Conservation (phyloP, 225 moss, liverwort and hornwort species). For the Sphagnum tenellum region DNA sequence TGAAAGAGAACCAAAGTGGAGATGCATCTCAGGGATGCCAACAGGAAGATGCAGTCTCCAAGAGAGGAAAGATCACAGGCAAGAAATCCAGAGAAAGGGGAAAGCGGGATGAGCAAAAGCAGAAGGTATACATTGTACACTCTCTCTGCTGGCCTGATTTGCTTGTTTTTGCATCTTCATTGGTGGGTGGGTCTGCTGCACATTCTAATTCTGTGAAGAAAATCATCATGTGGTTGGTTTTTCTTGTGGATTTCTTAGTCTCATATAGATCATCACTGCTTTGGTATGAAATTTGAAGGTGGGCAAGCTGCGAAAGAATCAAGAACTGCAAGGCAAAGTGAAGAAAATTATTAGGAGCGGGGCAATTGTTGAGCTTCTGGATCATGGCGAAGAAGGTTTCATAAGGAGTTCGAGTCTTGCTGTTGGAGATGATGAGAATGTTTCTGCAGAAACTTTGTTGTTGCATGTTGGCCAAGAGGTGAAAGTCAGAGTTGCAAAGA, state of each 20-base stretch:
- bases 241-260: no score
- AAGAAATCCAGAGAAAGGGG: constrained; percentile 21
- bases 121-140: constrained; percentile 25
- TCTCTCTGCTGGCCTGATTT: no score
- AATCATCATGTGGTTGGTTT: no score
- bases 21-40: constrained; percentile 16
- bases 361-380: constrained; percentile 52
- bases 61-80: constrained; percentile 72
- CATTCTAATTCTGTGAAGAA: no score
- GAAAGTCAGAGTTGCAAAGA: constrained; percentile 66
- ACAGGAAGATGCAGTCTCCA: constrained; percentile 38
- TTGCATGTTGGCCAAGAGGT: constrained; percentile 77
- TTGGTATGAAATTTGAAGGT: constrained; percentile 6
- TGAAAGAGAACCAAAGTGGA: constrained; percentile 4
- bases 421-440: constrained; percentile 66
- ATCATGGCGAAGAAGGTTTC: constrained; percentile 72
- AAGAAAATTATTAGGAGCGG: constrained; percentile 84
- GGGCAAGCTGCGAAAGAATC: constrained; percentile 70
- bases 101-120: constrained; percentile 36
- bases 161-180: no score
- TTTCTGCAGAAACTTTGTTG: constrained; percentile 52
- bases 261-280: no score
- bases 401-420: constrained; percentile 65
- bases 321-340: constrained; percentile 80
- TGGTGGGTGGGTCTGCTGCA: no score